These are phyloP conservation scores for Recurvomyces mirabilis DNA, from an alignment of 495 filamentous ascomycete genomes.

Conservation along the genomic window DNA sequence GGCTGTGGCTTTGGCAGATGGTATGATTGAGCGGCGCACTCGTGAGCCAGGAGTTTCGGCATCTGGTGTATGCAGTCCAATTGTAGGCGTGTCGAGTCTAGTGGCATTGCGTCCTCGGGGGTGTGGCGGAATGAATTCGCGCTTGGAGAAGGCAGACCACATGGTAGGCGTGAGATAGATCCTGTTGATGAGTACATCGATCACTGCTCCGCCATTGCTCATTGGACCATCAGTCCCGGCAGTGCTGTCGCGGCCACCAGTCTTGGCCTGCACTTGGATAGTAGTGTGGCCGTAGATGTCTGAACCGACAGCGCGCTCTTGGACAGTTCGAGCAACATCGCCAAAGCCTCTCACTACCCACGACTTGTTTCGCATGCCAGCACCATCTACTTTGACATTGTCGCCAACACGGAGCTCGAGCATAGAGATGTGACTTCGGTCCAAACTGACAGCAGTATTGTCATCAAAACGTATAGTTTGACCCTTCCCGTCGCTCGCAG, in stretches of 20 bases:
- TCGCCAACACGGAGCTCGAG: constrained; percentile 32
- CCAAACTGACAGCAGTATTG: constrained; percentile 22
- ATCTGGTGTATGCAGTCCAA: constrained; percentile 10
- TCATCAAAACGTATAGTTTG: constrained; percentile 33
- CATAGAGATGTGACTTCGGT: constrained; percentile 18
- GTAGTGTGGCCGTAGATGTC: constrained; percentile 28
- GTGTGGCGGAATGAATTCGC: constrained; percentile 19
- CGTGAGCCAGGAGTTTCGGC: constrained; percentile 22
- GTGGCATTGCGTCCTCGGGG: not conserved
- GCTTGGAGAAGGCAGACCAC: constrained; percentile 27
- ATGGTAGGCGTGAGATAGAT: constrained; percentile 31
- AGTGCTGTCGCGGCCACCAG: constrained; percentile 24
- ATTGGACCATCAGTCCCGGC: not conserved
- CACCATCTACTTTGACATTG: constrained; percentile 32
- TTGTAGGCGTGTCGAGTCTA: constrained; percentile 20
- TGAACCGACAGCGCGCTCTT: constrained; percentile 19
- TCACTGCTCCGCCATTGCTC: not conserved
- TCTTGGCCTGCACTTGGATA: constrained; percentile 24
- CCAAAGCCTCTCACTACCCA: constrained; percentile 33
- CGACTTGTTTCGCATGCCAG: constrained; percentile 26
- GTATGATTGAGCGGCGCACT: constrained; percentile 16
- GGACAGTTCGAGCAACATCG: constrained; percentile 12
- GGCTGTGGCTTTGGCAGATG: not conserved
- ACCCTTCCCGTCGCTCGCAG: constrained; percentile 2
- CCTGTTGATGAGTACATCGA: constrained; percentile 25